Evolutionary conservation across 805 yeast species (phyloP), one percentile per base, ranked within the genome.

Genomic region (Lipomyces starkeyi): DNA sequence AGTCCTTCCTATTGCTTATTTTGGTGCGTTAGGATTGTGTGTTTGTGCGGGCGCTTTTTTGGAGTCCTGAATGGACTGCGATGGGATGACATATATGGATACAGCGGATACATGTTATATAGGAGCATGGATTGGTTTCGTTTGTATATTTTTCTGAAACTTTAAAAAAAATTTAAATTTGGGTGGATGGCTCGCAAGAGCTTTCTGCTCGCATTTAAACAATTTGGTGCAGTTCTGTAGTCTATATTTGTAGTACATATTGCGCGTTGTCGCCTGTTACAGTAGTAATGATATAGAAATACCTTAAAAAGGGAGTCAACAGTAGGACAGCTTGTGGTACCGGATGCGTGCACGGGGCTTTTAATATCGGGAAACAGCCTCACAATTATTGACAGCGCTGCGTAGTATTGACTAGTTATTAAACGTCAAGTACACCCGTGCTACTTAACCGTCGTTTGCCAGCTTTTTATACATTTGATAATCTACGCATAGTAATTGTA

Each of bases 401-500:
- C 27, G 2, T 25, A 25, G 27, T 2, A 25, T 25, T 25, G 27
- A 25, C 27, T 2, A 25, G 27, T 2, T 25, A 25, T 25, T 25
- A 25, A 25, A 2, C 27, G 27, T 25, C 2, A 25, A 25, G 27
- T 25, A 25, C 27, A 25, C 27, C 27, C 27, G 27, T 25, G 1
- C 27, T 25, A 25, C 2, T 25, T 25, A 25, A 25, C 27, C 27
- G 27, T 25, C 27, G 27, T 25, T 25, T 25, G 27, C 27, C 27
- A 25, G 27, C 2, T 2, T 25, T 25, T 25, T 25, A 25, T 25
- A 25, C 27, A 25, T 25, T 25, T 25, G 27, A 25, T 25, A 25
- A 25, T 25, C 27, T 25, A 25, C 27, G 27, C 27, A 25, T 25
- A 25, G 27, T 2, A 25, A 25, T 2, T 78, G 9, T 80, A 78